phyloP scores from a whole-genome alignment of 495 filamentous ascomycete species.

The Sphaerosporella brunnea region DNA sequence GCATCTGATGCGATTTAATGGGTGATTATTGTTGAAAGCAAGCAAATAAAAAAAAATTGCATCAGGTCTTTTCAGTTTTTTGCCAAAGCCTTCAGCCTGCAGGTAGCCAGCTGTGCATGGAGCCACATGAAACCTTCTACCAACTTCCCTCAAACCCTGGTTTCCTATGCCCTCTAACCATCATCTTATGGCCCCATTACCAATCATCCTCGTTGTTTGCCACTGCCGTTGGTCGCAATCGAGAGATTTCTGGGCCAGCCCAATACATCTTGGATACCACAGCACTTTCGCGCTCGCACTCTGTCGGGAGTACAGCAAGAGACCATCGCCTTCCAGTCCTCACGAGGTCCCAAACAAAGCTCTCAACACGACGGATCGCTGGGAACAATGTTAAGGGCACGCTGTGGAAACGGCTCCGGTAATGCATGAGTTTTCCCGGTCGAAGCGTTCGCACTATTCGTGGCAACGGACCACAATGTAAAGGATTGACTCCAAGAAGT shows the following conservation, averaged over 20 bases:
- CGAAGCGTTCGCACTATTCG: background rate
- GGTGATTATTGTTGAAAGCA: background rate
- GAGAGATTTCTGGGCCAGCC: background rate
- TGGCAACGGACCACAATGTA: background rate
- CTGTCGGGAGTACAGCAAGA: background rate
- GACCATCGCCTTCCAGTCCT: background rate
- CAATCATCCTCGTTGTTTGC: background rate
- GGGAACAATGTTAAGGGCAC: background rate
- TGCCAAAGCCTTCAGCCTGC: conserved; percentile 1
- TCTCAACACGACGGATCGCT: background rate
- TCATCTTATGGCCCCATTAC: background rate
- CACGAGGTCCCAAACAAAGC: background rate
- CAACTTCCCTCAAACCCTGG: background rate
- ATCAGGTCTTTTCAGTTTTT: conserved; percentile 2
- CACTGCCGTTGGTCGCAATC: conserved; percentile 5
- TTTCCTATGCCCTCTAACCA: background rate
- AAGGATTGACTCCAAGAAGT: background rate
- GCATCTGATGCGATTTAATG: background rate
- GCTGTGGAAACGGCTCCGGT: background rate
- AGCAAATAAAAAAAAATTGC: background rate
- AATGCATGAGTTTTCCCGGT: background rate
- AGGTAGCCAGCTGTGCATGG: background rate
- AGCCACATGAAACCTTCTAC: background rate
- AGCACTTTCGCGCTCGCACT: background rate
- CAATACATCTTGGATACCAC: background rate